Base-by-base conservation (phyloP, 257 asterid genomes). In the Hygrophila difformis region DNA sequence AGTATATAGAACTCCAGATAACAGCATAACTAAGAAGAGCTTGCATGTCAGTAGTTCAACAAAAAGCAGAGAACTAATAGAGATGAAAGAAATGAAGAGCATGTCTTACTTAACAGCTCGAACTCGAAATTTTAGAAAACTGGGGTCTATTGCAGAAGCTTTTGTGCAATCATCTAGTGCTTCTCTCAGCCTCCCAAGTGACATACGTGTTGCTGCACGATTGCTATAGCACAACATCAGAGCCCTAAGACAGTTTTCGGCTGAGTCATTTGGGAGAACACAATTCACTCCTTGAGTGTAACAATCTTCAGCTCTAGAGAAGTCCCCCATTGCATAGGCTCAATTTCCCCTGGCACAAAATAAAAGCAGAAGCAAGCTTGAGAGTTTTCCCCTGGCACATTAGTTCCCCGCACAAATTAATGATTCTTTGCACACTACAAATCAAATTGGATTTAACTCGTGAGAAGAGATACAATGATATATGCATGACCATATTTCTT, bases 181-280 rank as follows among this genome's bases (percentile, higher is more conserved):
- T 51, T 82, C 94, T 71, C 83, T 72, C 64, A 74, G 59, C 56
- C 92, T 82, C 55, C 94, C 96, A 63, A 86, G 96, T 53, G 93
- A 76, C 81, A 91, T 82, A 12, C 84, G 86, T 16, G 96, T 72
- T 20, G 98, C 98, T 19, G 98, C 98, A 40, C 94, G 96, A 66
- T 91, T 91, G 73, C 98, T 91, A 64, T 73, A 80, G 73, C 96
- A 91, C 70, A 91, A 63, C 96, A 78, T 72, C 29, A 82, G 61
- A 68, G 88, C 93, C 69, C 80, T 79, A 15, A 69, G 82, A 66
- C 84, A 71, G 72, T 84, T 77, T 65, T 71, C 69, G 50, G 93
- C 85, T 46, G 81, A 41, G 71, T 82, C 96, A 16, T 33, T 59
- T 66, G 72, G 69, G 42, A 94, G 61, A 43, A 86, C 66, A 64